Conservation (phyloP, 83 land plant genomes). For the Larix sibirica region DNA sequence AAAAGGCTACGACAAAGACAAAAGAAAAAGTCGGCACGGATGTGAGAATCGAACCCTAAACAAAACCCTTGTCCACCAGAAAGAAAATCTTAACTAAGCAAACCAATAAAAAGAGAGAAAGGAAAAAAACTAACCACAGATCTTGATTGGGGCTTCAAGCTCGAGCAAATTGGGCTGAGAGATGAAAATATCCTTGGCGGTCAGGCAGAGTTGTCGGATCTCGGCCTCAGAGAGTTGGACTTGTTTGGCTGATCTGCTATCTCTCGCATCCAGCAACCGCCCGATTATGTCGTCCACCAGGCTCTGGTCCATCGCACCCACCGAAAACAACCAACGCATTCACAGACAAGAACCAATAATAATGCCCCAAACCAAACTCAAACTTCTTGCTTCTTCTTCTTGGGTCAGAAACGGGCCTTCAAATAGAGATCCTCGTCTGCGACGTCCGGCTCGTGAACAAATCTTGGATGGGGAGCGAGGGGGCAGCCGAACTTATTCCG, state of each 20-base stretch:
- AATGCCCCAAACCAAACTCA: too few relatives aligned
- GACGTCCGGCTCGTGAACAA: too few relatives aligned
- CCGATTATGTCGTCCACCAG: conserved; percentile 62
- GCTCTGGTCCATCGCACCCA: conserved; percentile 23
- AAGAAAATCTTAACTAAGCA: not conserved
- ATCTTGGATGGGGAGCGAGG: too few relatives aligned
- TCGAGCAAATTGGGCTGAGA: conserved; percentile 69
- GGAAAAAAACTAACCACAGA: conserved; percentile 47
- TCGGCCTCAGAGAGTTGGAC: conserved; percentile 70
- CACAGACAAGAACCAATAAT: too few relatives aligned
- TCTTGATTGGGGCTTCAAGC: conserved; percentile 61
- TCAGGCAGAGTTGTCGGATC: conserved; percentile 69
- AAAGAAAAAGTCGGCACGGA: too few relatives aligned
- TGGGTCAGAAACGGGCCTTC: too few relatives aligned
- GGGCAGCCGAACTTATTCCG: too few relatives aligned
- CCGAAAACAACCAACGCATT: not conserved
- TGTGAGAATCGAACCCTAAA: too few relatives aligned
- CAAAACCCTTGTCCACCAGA: too few relatives aligned
- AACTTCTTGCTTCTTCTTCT: too few relatives aligned
- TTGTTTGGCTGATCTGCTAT: conserved; percentile 54
- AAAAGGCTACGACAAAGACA: too few relatives aligned
- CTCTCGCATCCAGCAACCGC: conserved; percentile 37
- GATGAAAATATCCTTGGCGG: conserved; percentile 55
- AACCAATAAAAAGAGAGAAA: not conserved
- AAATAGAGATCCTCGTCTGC: too few relatives aligned